Conservation (phyloP, 163 green algal species). For the Scenedesmus sp. region DNA sequence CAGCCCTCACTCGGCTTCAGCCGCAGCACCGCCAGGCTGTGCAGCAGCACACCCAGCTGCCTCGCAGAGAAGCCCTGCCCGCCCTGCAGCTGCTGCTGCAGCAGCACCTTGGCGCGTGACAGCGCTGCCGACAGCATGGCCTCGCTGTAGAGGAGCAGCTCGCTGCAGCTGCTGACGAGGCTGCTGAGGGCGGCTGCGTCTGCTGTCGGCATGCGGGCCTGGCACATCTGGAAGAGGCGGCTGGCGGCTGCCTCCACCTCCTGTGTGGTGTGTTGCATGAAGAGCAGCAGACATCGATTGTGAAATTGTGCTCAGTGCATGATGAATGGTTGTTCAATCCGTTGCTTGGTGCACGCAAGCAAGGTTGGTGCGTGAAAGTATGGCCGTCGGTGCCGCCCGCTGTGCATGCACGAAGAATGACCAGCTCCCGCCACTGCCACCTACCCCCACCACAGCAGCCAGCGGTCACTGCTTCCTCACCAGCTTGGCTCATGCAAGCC, state of each 20-base stretch:
- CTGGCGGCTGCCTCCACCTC: constrained; percentile 14
- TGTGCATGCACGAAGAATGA: too few species aligned
- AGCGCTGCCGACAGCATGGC: background rate
- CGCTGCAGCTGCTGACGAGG: constrained; percentile 29
- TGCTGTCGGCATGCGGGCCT: background rate
- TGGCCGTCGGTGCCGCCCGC: too few species aligned
- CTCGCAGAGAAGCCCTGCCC: constrained; percentile 14
- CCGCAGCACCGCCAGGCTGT: constrained; percentile 39
- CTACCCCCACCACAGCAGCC: too few species aligned
- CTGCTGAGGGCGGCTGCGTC: constrained; percentile 2
- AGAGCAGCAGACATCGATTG: background rate
- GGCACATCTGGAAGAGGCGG: background rate
- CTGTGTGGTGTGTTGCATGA: background rate
- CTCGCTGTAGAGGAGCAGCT: constrained; percentile 17
- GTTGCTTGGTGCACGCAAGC: too few species aligned
- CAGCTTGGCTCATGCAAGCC: too few species aligned
- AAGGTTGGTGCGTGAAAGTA: too few species aligned
- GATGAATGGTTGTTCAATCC: too few species aligned
- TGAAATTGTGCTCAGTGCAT: too few species aligned
- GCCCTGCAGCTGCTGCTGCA: constrained; percentile 41
- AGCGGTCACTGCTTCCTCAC: too few species aligned
- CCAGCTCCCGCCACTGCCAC: too few species aligned
- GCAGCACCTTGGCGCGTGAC: background rate
- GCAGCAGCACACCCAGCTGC: constrained; percentile 40
- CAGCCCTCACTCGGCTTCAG: constrained; percentile 29